Conservation (phyloP, 2,329 filamentous ascomycete genomes). For the Ustulina deusta region DNA sequence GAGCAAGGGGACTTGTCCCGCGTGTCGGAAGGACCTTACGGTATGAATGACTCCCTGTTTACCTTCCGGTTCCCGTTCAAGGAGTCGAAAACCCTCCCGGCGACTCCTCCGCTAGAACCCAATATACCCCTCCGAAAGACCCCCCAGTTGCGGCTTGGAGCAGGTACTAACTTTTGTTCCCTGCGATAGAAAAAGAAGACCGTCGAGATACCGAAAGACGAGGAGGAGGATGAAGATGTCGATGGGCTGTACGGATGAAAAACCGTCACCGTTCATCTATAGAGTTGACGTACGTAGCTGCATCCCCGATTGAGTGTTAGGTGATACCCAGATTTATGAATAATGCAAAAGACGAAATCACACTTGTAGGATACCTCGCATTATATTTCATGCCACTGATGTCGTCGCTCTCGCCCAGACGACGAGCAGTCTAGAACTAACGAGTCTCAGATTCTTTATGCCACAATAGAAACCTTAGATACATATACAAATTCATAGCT, state of each 20-base stretch:
- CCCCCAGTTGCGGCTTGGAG: background rate
- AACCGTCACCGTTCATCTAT: background rate
- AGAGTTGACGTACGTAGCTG: conserved; percentile 11
- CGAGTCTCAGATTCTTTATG: background rate
- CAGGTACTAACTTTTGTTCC: conserved; percentile 12
- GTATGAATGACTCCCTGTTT: conserved; percentile 20
- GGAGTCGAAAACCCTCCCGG: background rate
- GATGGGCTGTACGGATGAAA: conserved; percentile 61
- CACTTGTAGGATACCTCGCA: background rate
- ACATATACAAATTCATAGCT: conserved; percentile 6
- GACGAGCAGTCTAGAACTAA: background rate
- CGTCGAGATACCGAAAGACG: conserved; percentile 56
- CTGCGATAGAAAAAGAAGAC: conserved; percentile 63
- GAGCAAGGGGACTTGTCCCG: conserved; percentile 72
- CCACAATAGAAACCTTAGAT: background rate
- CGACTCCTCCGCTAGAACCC: background rate
- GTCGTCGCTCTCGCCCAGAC: background rate
- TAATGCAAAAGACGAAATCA: conserved; percentile 4
- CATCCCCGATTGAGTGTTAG: conserved; percentile 15
- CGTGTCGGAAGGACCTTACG: conserved; percentile 71
- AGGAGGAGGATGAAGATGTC: conserved; percentile 66
- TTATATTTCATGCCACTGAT: conserved; percentile 8
- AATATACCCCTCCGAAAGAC: background rate
- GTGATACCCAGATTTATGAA: conserved; percentile 34
- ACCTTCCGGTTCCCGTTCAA: background rate